Conservation (phyloP, 2,329 filamentous ascomycete species). For the Didymella segeticola region DNA sequence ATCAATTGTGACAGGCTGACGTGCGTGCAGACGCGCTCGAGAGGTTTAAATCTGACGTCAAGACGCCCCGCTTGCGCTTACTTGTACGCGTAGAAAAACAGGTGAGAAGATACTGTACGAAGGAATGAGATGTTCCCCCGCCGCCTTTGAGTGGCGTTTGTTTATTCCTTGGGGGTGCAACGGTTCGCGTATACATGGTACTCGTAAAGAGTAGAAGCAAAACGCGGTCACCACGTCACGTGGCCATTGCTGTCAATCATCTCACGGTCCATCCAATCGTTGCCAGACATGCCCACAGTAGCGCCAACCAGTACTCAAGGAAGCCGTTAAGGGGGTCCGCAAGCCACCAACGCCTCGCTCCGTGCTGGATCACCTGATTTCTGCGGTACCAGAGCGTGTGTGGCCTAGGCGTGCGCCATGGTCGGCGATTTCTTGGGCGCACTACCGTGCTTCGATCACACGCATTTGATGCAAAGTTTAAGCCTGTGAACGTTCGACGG, state of each 20-base stretch:
- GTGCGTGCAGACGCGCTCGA: not conserved
- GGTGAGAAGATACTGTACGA: not conserved
- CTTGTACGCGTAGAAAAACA: not conserved
- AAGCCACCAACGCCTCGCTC: constrained; percentile 5
- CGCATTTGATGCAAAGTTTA: constrained; percentile 5
- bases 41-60: constrained; percentile 5
- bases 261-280: not conserved
- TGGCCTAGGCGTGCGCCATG: not conserved
- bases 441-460: not conserved
- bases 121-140: not conserved
- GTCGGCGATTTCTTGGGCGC: not conserved
- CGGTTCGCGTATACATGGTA: constrained; percentile 3
- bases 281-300: not conserved
- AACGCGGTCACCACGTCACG: not conserved
- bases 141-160: not conserved
- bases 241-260: not conserved
- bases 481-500: constrained; percentile 2
- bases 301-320: not conserved
- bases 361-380: not conserved
- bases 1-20: not conserved
- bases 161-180: not conserved
- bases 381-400: not conserved
- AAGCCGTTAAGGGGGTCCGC: not conserved
- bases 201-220: too few relatives aligned
- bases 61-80: not conserved